A percentile compares a stretch with the other conserved stretches of the same genome.
Conservation (phyloP, 805 yeast species). For the Pichia cabralensis region DNA sequence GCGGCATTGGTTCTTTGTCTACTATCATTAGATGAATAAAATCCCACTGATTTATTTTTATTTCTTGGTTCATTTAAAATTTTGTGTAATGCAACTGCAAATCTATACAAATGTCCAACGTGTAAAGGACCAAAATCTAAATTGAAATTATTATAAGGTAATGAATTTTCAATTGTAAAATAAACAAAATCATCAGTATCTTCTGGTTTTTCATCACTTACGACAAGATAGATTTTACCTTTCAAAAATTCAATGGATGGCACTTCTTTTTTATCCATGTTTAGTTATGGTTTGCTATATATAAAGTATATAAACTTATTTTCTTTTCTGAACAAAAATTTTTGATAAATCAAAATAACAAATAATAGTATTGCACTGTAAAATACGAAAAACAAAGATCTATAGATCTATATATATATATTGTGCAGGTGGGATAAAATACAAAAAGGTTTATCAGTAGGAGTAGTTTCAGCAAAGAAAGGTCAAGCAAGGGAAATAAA, state of each 20-base stretch:
- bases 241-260: slow-evolving; percentile 29
- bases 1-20: slow-evolving; percentile 89
- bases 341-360: too few relatives aligned
- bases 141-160: slow-evolving; percentile 92
- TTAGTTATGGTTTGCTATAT: background rate
- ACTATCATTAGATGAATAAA: slow-evolving; percentile 76
- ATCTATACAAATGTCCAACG: slow-evolving; percentile 85
- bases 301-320: too few relatives aligned
- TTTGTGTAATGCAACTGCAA: slow-evolving; percentile 90
- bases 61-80: slow-evolving; percentile 78
- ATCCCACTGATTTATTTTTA: slow-evolving; percentile 80
- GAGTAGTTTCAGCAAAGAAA: too few relatives aligned
- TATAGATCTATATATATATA: too few relatives aligned
- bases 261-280: slow-evolving; percentile 3
- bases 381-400: too few relatives aligned
- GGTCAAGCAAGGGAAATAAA: too few relatives aligned
- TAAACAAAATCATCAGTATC: slow-evolving; percentile 70
- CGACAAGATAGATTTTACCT: slow-evolving; percentile 80
- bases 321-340: too few relatives aligned
- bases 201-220: slow-evolving; percentile 69
- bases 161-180: slow-evolving; percentile 86
- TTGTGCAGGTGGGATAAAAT: too few relatives aligned
- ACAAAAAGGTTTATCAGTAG: too few relatives aligned
- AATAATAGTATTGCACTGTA: too few relatives aligned
- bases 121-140: slow-evolving; percentile 95